Evolutionary conservation across 2,329 filamentous ascomycete species (phyloP).

Genomic region (Stachybotrys chartarum): DNA sequence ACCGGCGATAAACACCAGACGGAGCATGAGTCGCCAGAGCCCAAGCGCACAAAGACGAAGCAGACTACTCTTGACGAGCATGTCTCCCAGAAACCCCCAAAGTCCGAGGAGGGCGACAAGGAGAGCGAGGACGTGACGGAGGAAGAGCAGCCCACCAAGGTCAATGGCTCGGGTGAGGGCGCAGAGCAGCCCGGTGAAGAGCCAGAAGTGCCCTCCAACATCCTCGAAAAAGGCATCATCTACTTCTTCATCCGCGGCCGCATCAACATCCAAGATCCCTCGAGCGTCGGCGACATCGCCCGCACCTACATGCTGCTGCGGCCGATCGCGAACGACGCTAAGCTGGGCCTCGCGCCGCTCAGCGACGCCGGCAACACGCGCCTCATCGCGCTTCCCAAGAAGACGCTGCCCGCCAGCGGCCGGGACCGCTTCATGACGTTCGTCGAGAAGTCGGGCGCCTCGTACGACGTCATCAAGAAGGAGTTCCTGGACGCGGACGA

Average conservation of each 20-base stretch:
- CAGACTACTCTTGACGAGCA: slow-evolving; percentile 13
- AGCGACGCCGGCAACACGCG: slow-evolving; percentile 54
- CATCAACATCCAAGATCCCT: slow-evolving; percentile 64
- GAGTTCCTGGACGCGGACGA: slow-evolving; percentile 59
- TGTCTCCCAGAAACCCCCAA: slow-evolving; percentile 3
- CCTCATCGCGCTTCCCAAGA: slow-evolving; percentile 76
- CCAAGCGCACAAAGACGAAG: slow-evolving; percentile 6
- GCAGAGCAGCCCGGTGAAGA: slow-evolving; percentile 14
- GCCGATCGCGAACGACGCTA: slow-evolving; percentile 61
- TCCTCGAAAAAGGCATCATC: slow-evolving; percentile 82
- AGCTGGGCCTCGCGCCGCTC: slow-evolving; percentile 44
- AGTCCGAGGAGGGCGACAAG: background rate
- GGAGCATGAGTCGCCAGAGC: slow-evolving; percentile 3
- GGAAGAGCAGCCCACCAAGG: slow-evolving; percentile 3
- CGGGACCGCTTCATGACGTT: slow-evolving; percentile 72
- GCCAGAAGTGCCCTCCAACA: slow-evolving; percentile 33
- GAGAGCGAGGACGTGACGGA: background rate
- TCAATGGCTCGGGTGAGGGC: slow-evolving; percentile 5
- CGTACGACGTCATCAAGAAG: slow-evolving; percentile 63
- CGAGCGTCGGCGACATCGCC: slow-evolving; percentile 63
- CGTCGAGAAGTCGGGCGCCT: slow-evolving; percentile 65
- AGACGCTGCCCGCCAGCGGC: slow-evolving; percentile 63
- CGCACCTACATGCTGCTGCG: slow-evolving; percentile 75
- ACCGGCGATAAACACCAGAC: slow-evolving; percentile 7
- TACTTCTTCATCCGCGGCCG: slow-evolving; percentile 85